Base-by-base conservation (phyloP, 148 eudicot genomes). In the Camellia lanceoleosa region DNA sequence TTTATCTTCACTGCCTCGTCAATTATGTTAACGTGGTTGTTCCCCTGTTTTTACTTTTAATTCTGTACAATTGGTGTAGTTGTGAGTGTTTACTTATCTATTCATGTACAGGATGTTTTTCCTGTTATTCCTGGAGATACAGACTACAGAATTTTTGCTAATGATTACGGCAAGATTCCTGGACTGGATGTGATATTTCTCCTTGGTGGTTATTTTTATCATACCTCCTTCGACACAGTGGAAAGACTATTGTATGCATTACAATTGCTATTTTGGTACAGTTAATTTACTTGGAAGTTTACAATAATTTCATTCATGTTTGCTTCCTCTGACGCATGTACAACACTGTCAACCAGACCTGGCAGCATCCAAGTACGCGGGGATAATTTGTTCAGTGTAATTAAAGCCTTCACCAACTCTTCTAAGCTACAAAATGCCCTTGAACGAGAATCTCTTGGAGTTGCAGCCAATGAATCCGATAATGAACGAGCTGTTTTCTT, bases 351-450 rank as follows among this genome's bases (percentile, higher is more conserved):
- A 44, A 79, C 54, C 78, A 96, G 99, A 88, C 99, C 98, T 20
- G 99, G 99, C 87, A 96, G 98, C 86, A 89, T 96, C 75, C 99
- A 96, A 87, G 98, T 98, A 61, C 98, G 99, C 67, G 99, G 99
- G 79, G 98, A 96, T 38, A 96, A 96, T 88, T 84, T 96, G 74
- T 89, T 86, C 75, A 87, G 94, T 81, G 16, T 94, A 59, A 84
- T 92, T 76, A 91, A 89, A 92, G 97, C 94, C 82, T 92, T 96
- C 76, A 82, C 97, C 65, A 85, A 80, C 81, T 94, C 98, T 49
- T 87, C 97, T 72, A 80, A 85, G 79, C 76, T 96, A 75, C 83
- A 67, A 79, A 91, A 86, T 85, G 89, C 95, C n/a, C 75, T 71
- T 78, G 92, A 92, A 79, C 85, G 91, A 68, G 83, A 85, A 78